Percentiles rank a stretch among this genome's conserved stretches.
Evolutionary conservation across 164 flowering plant species (phyloP).

Genomic region (Umbilicus rupestris): DNA sequence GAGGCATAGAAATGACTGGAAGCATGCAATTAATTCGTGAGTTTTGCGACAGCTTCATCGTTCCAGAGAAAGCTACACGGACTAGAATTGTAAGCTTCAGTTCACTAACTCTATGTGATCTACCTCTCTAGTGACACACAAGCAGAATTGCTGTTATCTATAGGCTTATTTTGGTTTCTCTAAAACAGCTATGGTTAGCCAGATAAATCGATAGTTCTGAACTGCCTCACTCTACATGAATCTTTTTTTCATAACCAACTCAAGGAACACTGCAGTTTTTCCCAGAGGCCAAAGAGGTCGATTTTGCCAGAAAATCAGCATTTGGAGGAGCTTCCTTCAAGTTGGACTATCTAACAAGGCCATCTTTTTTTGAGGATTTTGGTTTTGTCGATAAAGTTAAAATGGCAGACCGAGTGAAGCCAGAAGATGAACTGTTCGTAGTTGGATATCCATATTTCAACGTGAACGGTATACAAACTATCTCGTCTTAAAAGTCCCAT

Average conservation of each 20-base stretch:
- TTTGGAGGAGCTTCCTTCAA: slow-evolving; percentile 80
- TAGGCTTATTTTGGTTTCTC: background rate
- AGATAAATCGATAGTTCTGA: background rate
- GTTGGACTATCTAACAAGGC: slow-evolving; percentile 88
- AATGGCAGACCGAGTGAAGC: slow-evolving; percentile 83
- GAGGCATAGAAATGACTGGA: slow-evolving; percentile 91
- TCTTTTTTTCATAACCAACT: background rate
- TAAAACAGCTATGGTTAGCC: background rate
- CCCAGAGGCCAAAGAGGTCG: slow-evolving; percentile 90
- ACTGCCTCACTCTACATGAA: background rate
- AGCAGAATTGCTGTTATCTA: background rate
- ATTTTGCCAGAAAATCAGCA: slow-evolving; percentile 62
- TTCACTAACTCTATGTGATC: background rate
- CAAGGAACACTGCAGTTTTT: slow-evolving; percentile 53
- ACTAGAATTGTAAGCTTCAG: slow-evolving; percentile 70
- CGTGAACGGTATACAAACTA: slow-evolving; percentile 75
- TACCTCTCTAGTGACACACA: background rate
- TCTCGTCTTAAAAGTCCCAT: slow-evolving; percentile 5
- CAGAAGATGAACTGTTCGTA: slow-evolving; percentile 75
- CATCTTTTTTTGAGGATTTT: slow-evolving; percentile 88
- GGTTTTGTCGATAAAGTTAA: slow-evolving; percentile 70
- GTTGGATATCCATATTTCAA: slow-evolving; percentile 93
- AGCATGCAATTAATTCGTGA: slow-evolving; percentile 86
- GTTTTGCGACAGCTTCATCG: slow-evolving; percentile 60
- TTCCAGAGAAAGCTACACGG: slow-evolving; percentile 57